Evolutionary conservation across 2,329 filamentous ascomycete species (phyloP), one percentile per base, ranked within the genome.

Genomic region (Aspergillus flavus): DNA sequence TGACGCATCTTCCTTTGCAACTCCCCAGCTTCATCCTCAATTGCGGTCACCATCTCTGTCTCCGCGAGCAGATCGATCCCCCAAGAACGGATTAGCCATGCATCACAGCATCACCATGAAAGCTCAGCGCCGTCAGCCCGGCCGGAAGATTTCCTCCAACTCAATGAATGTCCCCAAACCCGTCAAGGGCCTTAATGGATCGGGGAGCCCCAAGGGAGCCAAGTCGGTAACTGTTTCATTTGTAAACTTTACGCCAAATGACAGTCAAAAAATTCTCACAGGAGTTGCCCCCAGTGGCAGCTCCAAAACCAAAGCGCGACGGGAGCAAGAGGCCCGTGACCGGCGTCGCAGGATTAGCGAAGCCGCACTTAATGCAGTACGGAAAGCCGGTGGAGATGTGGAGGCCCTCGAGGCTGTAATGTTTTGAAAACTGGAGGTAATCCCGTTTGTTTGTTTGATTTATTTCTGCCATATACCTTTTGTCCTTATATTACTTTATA

Each of bases 281-380:
- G 94, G 94, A 6, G 95, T 99, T 14, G 95, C 95, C 53, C 94
- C 94, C 0, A 94, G 90, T 68, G 95, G 95, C 11, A 93, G 89
- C 69, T 91, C 88, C 69, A 98, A 98, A 85, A 98, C 95, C 10
- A 97, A 97, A 76, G 93, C 93, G n/a, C 82, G 93, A 61, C 83
- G 95, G 57, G 94, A 98, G 78, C 91, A 92, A 76, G 94, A 97
- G 80, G 92, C 92, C 1, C 83, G 86, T 59, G 94, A 97, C 73
- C 89, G 90, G 78, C 83, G 91, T 71, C 81, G 79, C 62, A 79
- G 79, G 67, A 65, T 81, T 39, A 78, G 76, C 57, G 79, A 80
- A 62, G 79, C 78, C 61, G 79, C 79, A 39, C 71, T 81, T 59
- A 73, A 76, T 57, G 80, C 80, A 54, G 79, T 82, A 52, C 75